Evolutionary conservation across 1,284 basidiomycete genomes (phyloP), one percentile per base, ranked within the genome.

Genomic region (Malassezia dermatis): DNA sequence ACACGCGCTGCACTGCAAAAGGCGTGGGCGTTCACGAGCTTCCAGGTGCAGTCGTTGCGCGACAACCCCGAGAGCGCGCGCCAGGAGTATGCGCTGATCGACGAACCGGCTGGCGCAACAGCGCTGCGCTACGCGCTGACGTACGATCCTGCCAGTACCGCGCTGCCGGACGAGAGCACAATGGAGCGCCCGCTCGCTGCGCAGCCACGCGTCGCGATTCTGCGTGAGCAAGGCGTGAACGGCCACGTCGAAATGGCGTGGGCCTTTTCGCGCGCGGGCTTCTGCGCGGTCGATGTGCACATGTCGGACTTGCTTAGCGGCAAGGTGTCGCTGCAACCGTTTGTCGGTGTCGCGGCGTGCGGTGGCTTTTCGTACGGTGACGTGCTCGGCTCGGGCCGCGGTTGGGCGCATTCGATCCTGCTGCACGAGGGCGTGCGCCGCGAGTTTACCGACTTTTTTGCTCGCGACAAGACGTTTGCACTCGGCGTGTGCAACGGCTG

Each of bases 291-390:
- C 55, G 94, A 99, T 71, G 88, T 98, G 3, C 93, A 98, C 78
- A 98, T 96, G 93, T 88, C 89, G 17, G 93, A 99, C 75, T 83
- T 99, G 72, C 83, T 98, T 65, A 79, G 79, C 31, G 88, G 88
- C 44, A 71, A 73, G 12, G 77, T 84, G 44, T 80, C 79, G 39
- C 80, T 99, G 19, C 59, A 75, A 6, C 76, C 77, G 44, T 96
- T 96, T 80, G 81, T 82, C 32, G 94, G 94, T 53, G 75, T 98
- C 51, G 93, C 88, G 2, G 93, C 93, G 0, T 96, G 91, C 69
- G 93, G 93, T 56, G 93, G 93, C 6, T 99, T 99, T 80, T 95
- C 91, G 11, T 99, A 95, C 71, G 94, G 93, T 50, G 93, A 98
- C 76, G 93, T 98, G 12, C 82, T 99, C 10, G 93, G 94, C 32